These are phyloP conservation scores for Phytopythium ostracodes DNA, from an alignment of 352 stramenopile species.

Conservation along the genomic window DNA sequence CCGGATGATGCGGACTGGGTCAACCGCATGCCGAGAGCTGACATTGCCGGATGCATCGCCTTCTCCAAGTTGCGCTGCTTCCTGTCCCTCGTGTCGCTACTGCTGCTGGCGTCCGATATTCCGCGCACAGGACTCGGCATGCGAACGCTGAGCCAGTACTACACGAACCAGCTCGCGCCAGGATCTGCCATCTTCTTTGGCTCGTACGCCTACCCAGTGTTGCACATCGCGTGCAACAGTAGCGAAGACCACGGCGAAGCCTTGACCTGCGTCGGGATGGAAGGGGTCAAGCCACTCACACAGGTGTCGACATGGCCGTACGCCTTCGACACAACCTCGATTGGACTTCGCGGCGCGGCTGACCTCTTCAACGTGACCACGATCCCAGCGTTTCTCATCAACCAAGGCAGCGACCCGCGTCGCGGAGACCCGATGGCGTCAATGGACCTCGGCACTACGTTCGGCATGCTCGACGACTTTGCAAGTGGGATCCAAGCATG, in stretches of 20 bases:
- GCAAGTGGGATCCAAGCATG: constrained; percentile 5
- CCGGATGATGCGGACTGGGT: background rate
- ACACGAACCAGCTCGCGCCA: constrained; percentile 11
- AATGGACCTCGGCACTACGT: constrained; percentile 18
- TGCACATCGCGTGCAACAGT: constrained; percentile 16
- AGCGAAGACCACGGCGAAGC: background rate
- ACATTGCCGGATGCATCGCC: constrained; percentile 17
- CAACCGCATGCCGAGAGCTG: constrained; percentile 5
- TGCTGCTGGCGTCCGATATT: constrained; percentile 32
- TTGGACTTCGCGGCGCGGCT: constrained; percentile 12
- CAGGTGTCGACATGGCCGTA: constrained; percentile 15
- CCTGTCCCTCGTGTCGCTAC: constrained; percentile 18
- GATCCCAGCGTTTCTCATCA: constrained; percentile 17
- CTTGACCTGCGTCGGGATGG: constrained; percentile 2
- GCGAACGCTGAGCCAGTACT: constrained; percentile 11
- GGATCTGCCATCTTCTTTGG: constrained; percentile 21
- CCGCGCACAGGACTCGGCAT: constrained; percentile 31
- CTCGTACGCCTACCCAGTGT: constrained; percentile 30
- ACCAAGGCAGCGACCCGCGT: constrained; percentile 3
- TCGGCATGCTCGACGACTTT: constrained; percentile 22
- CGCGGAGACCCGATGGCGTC: background rate
- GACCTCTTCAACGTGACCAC: constrained; percentile 9
- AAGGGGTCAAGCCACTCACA: constrained; percentile 10
- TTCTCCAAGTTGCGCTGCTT: constrained; percentile 20
- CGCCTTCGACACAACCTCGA: constrained; percentile 20